Evolutionary conservation across 2,329 filamentous ascomycete genomes (phyloP), one percentile per base, ranked within the genome.

Genomic region (Pseudogymnoascus sp.): DNA sequence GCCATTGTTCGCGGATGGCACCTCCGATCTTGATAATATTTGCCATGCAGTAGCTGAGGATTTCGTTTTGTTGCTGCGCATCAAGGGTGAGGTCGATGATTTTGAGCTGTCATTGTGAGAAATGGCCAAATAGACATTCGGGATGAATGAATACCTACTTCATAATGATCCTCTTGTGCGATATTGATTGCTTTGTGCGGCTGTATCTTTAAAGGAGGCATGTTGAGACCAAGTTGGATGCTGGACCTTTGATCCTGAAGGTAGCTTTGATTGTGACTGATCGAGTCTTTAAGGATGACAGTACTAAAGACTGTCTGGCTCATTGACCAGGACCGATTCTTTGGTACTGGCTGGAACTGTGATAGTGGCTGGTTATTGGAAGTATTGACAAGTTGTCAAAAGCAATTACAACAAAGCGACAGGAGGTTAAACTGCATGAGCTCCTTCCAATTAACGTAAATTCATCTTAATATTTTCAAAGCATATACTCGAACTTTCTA

Each of bases 401-500:
- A 17, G 29, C n/a, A 33, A 21, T 17, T 26, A 33, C 47, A 54
- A 54, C 47, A 54, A 54, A 33, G 33, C n/a, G 33, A 33, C 17
- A 54, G 29, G 44, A 33, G 26, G 26, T 31, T 3, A 31, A 31
- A 15, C 44, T n/a, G 17, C 9, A 15, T 54, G 47, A 33, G 9
- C n/a, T 11, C 33, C n/a, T 21, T 9, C 26, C 26, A 33, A 33
- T 11, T 13, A 33, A 54, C 26, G 5, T 54, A 54, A 33, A 26
- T 54, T 17, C n/a, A 17, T 17, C 41, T 31, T 54, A 17, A 33
- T 54, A 54, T 54, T 54, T 33, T 54, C n/a, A 54, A 11, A 54
- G 47, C 47, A 54, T 54, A 17, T 54, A 54, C 47, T 33, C 47
- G 33, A 54, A 54, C n/a, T 54, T 54, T 54, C 29, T 54, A 33